Base-by-base conservation (phyloP, 768 basidiomycete species). In the Psilocybe tampanensis region DNA sequence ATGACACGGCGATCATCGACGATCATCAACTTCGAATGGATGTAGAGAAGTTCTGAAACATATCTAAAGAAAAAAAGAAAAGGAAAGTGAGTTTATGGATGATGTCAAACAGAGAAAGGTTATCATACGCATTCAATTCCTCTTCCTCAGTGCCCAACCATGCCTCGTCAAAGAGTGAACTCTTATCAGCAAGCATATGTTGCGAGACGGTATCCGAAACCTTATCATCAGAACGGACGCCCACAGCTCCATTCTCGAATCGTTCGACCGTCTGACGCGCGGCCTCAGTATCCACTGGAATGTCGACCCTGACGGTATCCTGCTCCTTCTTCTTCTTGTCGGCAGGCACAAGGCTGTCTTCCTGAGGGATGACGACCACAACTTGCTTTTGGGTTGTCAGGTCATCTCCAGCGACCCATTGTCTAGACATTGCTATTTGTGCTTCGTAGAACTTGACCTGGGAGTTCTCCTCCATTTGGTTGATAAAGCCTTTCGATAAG, bases 1-100 rank as follows among this genome's bases (percentile, higher is more conserved):
- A 98, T 93, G 44, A 97, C 94, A 33, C 88, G 80, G 29, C 85
- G 80, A 67, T 98, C 95, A 66, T 97, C 95, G 33, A 97, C 92
- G 52, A 96, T 92, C 95, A 97, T 96, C 22, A 96, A 69, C 76
- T 94, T 94, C 21, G 84, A 86, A 68, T 94, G 92, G 56, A 94
- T 93, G 64, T 94, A 94, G 19, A 89, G 72, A 63, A 90, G 60
- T 72, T 92, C 89, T n/a, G 88, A 86, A 18, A 92, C 84, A 71
- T 92, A 93, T 52, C 89, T 89, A 59, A 23, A n/a, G 11, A 42
- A 53, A 34, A 48, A 49, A 52, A 42, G 22, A 54, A 56, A 54
- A 55, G 66, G 19, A 66, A 57, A 24, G n/a, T n/a, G n/a, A n/a
- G n/a, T n/a, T n/a, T n/a, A n/a, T n/a, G n/a, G n/a, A n/a, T n/a